phyloP scores from a whole-genome alignment of 148 eudicot genomes.

The Vaccinium macrocarpon region DNA sequence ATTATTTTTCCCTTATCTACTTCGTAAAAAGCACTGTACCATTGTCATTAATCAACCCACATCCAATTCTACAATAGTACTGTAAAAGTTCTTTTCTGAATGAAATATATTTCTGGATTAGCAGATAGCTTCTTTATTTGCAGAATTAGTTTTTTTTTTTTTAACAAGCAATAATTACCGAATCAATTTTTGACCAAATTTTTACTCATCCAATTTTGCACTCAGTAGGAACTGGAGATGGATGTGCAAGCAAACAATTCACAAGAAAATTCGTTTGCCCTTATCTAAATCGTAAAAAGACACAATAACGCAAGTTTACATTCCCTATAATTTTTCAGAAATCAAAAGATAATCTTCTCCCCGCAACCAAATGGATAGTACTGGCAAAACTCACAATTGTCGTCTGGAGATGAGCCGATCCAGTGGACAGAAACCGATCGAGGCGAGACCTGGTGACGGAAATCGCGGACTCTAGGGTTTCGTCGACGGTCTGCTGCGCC shows the following conservation, averaged over 20 bases:
- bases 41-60: too few relatives aligned
- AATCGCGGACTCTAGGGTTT: conserved; percentile 43
- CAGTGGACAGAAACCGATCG: conserved; percentile 56
- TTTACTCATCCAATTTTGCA: neutral
- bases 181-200: neutral
- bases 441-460: conserved; percentile 48
- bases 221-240: neutral
- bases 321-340: neutral
- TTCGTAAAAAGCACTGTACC: neutral
- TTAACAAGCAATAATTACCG: neutral
- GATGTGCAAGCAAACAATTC: neutral
- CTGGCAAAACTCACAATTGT: conserved; percentile 39
- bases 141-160: neutral
- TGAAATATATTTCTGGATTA: neutral
- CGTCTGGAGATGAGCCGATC: conserved; percentile 62
- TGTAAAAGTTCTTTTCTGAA: neutral
- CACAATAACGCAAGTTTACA: neutral
- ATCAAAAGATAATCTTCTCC: neutral
- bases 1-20: neutral
- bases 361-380: neutral
- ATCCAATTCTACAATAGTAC: too few relatives aligned
- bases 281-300: neutral
- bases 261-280: neutral
- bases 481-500: conserved; percentile 37
- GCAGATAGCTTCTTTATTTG: neutral